Evolutionary conservation across 139 green algal genomes (phyloP).

Genomic region (Parachlorella kessleri): DNA sequence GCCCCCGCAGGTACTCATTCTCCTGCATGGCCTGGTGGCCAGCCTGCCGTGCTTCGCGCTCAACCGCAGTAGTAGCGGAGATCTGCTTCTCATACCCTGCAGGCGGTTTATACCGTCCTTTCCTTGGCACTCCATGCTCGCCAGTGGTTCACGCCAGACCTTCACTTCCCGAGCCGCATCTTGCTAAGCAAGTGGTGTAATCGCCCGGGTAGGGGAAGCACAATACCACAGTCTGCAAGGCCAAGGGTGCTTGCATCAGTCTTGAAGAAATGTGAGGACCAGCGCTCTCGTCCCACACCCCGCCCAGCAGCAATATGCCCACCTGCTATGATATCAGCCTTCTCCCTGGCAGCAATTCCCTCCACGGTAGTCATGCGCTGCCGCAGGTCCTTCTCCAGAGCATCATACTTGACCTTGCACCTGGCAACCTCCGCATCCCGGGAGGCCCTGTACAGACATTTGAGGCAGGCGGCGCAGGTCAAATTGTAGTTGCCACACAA

Average conservation of each 20-base stretch:
- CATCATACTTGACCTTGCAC: neutral
- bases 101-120: too few species aligned
- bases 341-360: slow-evolving; percentile 6
- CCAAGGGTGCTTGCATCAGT: too few species aligned
- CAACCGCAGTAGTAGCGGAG: slow-evolving; percentile 15
- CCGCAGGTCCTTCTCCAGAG: neutral
- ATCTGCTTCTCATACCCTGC: slow-evolving; percentile 36
- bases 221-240: too few species aligned
- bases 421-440: slow-evolving; percentile 29
- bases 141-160: too few species aligned
- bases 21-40: slow-evolving; percentile 15
- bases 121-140: too few species aligned
- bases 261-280: too few species aligned
- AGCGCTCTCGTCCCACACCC: neutral
- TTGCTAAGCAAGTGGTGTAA: too few species aligned
- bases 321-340: slow-evolving; percentile 25
- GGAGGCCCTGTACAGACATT: neutral
- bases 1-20: slow-evolving; percentile 26
- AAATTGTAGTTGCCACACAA: too few species aligned
- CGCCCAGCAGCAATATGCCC: neutral
- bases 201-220: too few species aligned
- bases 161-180: too few species aligned
- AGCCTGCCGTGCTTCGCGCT: slow-evolving; percentile 26
- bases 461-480: too few species aligned
- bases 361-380: slow-evolving; percentile 8